Conservation (phyloP, 1,284 basidiomycete genomes). For the Trametes polyzona region DNA sequence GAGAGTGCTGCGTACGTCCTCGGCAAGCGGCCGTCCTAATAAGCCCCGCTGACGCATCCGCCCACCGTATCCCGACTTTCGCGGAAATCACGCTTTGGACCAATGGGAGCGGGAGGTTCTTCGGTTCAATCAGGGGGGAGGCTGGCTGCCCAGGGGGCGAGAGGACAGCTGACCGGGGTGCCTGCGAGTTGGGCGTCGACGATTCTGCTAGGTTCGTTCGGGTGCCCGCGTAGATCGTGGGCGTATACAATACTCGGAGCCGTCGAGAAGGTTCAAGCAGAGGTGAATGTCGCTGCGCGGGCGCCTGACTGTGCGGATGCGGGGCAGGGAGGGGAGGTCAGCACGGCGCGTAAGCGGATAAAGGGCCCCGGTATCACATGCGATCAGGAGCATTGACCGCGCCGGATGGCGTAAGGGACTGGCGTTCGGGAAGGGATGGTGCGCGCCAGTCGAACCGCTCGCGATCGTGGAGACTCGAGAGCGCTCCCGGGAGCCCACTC, state of each 20-base stretch:
- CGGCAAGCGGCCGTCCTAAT: background rate
- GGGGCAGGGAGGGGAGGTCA: background rate
- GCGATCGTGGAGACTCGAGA: no score
- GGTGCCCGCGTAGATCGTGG: background rate
- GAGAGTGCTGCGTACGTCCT: background rate
- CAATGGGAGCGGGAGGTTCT: background rate
- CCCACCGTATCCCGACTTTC: background rate
- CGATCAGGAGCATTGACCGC: background rate
- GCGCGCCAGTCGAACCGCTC: background rate
- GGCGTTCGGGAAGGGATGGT: background rate
- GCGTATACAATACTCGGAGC: no score
- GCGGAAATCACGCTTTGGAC: background rate
- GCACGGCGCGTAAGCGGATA: background rate
- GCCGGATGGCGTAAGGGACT: background rate
- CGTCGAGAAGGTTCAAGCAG: background rate
- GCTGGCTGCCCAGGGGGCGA: background rate
- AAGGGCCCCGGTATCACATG: constrained; percentile 9
- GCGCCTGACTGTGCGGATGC: background rate
- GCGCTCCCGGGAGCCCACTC: no score
- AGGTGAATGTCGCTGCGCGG: no score
- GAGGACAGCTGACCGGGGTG: background rate
- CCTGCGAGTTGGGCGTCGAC: no score
- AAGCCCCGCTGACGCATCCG: background rate
- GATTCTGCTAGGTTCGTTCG: no score
- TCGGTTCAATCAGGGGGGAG: no score